Evolutionary conservation across 305 asterid genomes (phyloP).

Genomic region (Fraxinus angustifolia): DNA sequence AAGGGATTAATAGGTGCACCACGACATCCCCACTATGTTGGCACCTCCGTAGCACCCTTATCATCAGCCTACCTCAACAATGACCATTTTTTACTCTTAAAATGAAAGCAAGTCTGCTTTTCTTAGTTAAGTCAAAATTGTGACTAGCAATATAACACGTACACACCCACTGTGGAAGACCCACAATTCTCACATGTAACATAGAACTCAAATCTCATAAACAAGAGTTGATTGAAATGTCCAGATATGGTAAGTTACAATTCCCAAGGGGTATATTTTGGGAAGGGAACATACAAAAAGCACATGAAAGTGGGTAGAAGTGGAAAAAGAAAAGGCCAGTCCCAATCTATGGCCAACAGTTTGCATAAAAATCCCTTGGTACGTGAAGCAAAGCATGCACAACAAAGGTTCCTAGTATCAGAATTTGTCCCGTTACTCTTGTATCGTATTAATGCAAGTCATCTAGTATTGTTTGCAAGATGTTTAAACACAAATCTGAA

Average conservation of each 20-base stretch:
- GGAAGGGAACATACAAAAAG: not conserved
- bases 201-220: not conserved
- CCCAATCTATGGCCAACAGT: not conserved
- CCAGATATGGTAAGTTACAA: not conserved
- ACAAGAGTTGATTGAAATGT: not conserved
- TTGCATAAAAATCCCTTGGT: not conserved
- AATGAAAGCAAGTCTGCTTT: not conserved
- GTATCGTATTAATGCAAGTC: not conserved
- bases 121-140: not conserved
- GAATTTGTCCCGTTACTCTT: not conserved
- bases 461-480: not conserved
- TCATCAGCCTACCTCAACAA: not conserved
- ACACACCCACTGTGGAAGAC: not conserved
- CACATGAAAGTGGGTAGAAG: not conserved
- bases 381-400: not conserved
- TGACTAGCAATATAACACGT: not conserved
- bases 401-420: not conserved
- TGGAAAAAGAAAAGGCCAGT: not conserved
- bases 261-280: not conserved
- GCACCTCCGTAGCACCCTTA: not conserved
- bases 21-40: not conserved
- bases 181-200: not conserved
- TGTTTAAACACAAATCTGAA: not conserved
- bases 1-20: not conserved
- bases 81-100: not conserved